Evolutionary conservation across 441 rosid genomes (phyloP), one percentile per base, ranked within the genome.

Genomic region (Pelargonium fulgidum): DNA sequence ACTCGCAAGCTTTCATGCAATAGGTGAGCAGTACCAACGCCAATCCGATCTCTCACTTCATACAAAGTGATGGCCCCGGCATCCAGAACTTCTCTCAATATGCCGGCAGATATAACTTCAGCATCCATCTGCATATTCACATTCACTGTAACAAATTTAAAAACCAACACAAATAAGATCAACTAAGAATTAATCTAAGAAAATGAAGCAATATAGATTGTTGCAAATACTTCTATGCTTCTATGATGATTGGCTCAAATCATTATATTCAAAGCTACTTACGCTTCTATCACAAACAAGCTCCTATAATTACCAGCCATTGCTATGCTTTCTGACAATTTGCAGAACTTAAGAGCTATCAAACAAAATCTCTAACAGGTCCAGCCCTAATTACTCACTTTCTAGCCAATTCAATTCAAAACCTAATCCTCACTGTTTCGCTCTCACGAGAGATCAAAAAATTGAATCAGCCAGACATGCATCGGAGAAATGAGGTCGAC

Each of bases 61-160:
- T 76, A 69, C 36, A 89, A 80, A 17, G 96, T 81, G 62, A 90
- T 79, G 0, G 82, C 91, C 42, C 91, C 87, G 0, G 86, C 87
- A 68, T 89, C 94, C 9, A 94, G 77, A 13, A 80, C 85, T 61
- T 89, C 94, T 47, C 85, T 77, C 76, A 94, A 68, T 67, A 94
- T 75, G 61, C 97, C 87, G 16, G 98, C 97, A 10, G 99, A 92
- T 70, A 94, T 90, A 16, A 92, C 98, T 83, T 94, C 98, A 7
- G 94, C 97, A 77, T 92, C 98, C 99, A 92, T 92, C 98, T 94
- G 80, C 71, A 74, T 67, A 72, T 66, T 77, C 63, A 62, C 63
- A 33, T 47, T 56, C 63, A 58, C 26, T 65, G 62, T 66, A 41
- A 62, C 64, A 68, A 36, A 26, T 62, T 63, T 67, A 67, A 33